Conservation (phyloP, 306 rosid genomes). For the Vigna radiata region DNA sequence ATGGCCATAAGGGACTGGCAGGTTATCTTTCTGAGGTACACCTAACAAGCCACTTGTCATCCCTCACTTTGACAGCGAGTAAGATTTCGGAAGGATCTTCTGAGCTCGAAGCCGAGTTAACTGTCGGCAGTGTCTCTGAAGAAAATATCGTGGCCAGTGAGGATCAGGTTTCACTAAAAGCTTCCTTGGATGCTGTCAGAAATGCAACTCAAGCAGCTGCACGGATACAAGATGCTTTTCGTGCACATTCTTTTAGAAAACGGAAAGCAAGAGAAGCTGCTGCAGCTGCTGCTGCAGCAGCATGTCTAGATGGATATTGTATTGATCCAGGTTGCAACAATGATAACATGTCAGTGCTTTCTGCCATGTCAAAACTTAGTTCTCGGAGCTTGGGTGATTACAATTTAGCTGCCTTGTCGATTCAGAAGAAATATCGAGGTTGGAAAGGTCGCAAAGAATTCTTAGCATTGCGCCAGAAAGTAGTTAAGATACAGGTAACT, state of each 20-base stretch:
- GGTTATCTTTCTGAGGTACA: slow-evolving; percentile 93
- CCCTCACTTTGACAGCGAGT: slow-evolving; percentile 81
- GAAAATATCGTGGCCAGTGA: slow-evolving; percentile 54
- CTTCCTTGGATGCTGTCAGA: slow-evolving; percentile 79
- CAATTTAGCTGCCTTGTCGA: slow-evolving; percentile 86
- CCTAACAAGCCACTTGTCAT: slow-evolving; percentile 84
- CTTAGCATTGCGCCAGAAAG: slow-evolving; percentile 78
- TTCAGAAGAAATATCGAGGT: slow-evolving; percentile 94
- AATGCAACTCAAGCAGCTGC: slow-evolving; percentile 95
- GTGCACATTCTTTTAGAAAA: slow-evolving; percentile 81
- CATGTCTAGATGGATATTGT: slow-evolving; percentile 56
- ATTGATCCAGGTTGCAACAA: slow-evolving; percentile 34
- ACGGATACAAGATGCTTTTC: slow-evolving; percentile 91
- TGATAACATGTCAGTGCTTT: slow-evolving; percentile 51
- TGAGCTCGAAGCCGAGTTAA: slow-evolving; percentile 73
- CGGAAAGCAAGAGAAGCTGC: slow-evolving; percentile 56
- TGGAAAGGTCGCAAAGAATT: slow-evolving; percentile 87
- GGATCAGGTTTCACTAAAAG: slow-evolving; percentile 66
- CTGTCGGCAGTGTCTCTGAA: slow-evolving; percentile 60
- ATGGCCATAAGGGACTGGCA: slow-evolving; percentile 90
- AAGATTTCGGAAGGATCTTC: slow-evolving; percentile 72
- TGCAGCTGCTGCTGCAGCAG: not conserved
- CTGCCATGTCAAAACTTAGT: slow-evolving; percentile 53
- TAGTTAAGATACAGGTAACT: slow-evolving; percentile 84
- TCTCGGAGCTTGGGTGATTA: slow-evolving; percentile 56